A percentile compares a stretch with the other conserved stretches of the same genome.
Conservation (phyloP, 768 basidiomycete genomes). For the Gyrodon lividus region DNA sequence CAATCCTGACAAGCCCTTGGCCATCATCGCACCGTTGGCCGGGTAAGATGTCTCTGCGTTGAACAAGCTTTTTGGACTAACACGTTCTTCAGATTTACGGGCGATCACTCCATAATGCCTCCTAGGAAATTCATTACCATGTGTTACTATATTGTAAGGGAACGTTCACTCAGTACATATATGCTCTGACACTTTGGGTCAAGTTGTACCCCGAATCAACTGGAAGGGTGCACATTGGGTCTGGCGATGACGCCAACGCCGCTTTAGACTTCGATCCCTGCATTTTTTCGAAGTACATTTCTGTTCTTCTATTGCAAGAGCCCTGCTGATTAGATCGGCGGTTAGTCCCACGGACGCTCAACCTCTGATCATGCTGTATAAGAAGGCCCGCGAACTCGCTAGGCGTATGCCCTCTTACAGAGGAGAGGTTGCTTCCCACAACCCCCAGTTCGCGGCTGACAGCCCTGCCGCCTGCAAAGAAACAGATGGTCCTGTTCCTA, state of each 20-base stretch:
- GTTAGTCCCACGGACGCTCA: constrained; percentile 38
- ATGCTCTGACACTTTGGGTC: background rate
- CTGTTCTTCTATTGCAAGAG: background rate
- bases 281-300: constrained; percentile 44
- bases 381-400: constrained; percentile 50
- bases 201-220: constrained; percentile 44
- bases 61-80: background rate
- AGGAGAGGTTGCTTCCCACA: constrained; percentile 14
- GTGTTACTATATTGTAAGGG: constrained; percentile 34
- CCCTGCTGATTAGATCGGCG: background rate
- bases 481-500: constrained; percentile 16
- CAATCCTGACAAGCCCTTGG: constrained; percentile 31
- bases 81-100: constrained; percentile 22
- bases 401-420: constrained; percentile 47
- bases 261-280: constrained; percentile 45
- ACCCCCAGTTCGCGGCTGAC: constrained; percentile 30
- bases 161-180: background rate
- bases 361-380: constrained; percentile 52
- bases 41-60: constrained; percentile 29
- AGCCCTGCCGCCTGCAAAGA: constrained; percentile 29
- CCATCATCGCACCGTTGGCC: constrained; percentile 35
- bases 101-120: constrained; percentile 13
- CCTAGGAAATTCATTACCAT: constrained; percentile 29
- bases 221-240: constrained; percentile 49
- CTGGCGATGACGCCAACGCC: constrained; percentile 40